Base-by-base conservation (phyloP, 768 basidiomycete species). In the Boletus eberwhitei region DNA sequence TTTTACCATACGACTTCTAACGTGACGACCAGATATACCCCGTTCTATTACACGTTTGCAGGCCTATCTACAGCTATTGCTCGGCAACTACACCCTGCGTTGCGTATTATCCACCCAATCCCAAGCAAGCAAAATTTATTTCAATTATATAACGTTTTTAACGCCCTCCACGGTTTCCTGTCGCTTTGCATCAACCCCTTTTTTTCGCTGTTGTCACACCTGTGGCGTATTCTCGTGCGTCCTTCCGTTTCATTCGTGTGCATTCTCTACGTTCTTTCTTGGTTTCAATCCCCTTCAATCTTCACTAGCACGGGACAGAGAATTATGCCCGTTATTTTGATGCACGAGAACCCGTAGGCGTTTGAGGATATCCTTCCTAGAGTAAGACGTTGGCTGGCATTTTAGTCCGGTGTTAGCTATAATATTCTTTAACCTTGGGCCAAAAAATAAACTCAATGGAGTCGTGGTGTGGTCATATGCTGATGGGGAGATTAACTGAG, bases 131-230 rank as follows among this genome's bases (percentile, higher is more conserved):
- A 54, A 65, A 66, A 64, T 62, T 60, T 70, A 70, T 70, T 70
- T 63, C 71, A 67, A 38, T 58, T 71, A 71, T 72, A 62, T 70
- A 70, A 70, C 65, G 62, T 64, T 58, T 57, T 67, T 67, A 51
- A 66, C 60, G 61, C 57, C 62, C 32, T 43, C 57, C 46, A 70
- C 50, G 63, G 68, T 61, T 60, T 46, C 54, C 57, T 47, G 34
- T 64, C 64, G 55, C 57, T 67, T 62, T 59, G 62, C 67, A 66
- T 50, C 62, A 32, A 40, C 50, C 52, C 19, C 51, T 59, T 59
- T 52, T 59, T 59, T 53, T 59, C 57, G 57, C 21, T 50, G 54
- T 57, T 51, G 58, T 55, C 57, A 51, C 46, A n/a, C 57, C 45
- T 53, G 44, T 36, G 38, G 58, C 52, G 45, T 46, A 46, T 59